A percentile compares a stretch with the other conserved stretches of the same genome.
These are phyloP conservation scores for Penicillium sp. DNA, from an alignment of 2,329 filamentous ascomycete species.

Conservation along the genomic window DNA sequence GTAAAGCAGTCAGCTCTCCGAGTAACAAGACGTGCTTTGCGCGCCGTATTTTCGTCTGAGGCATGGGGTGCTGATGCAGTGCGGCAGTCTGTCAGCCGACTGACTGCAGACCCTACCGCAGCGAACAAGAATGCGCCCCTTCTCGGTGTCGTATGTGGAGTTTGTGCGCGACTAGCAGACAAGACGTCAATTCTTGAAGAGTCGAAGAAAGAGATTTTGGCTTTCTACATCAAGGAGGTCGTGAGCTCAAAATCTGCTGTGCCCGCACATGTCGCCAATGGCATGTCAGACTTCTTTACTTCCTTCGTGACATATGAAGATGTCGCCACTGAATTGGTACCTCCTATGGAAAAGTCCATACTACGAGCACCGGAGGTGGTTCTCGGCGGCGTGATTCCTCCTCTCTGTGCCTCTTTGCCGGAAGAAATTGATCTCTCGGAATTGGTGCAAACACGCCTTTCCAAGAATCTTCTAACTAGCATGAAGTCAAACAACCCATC, in stretches of 20 bases:
- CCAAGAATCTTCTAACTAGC: conserved; percentile 86
- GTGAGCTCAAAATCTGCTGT: conserved; percentile 72
- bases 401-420: conserved; percentile 69
- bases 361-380: conserved; percentile 87
- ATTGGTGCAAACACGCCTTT: conserved; percentile 65
- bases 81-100: conserved; percentile 59
- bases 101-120: conserved; percentile 66
- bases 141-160: conserved; percentile 82
- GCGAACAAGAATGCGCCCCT: conserved; percentile 70
- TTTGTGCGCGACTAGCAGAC: conserved; percentile 68
- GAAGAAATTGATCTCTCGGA: conserved; percentile 72
- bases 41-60: conserved; percentile 65
- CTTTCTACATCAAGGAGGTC: conserved; percentile 82
- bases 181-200: conserved; percentile 61
- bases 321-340: conserved; percentile 70
- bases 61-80: conserved; percentile 61
- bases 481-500: conserved; percentile 81
- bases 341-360: conserved; percentile 82
- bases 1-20: conserved; percentile 72
- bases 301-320: conserved; percentile 72
- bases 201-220: conserved; percentile 69
- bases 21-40: conserved; percentile 74
- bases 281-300: conserved; percentile 77
- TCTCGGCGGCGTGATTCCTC: conserved; percentile 71
- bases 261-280: conserved; percentile 67